Evolutionary conservation across 139 green algal species (phyloP).

Genomic region (Monoraphidium neglectum): DNA sequence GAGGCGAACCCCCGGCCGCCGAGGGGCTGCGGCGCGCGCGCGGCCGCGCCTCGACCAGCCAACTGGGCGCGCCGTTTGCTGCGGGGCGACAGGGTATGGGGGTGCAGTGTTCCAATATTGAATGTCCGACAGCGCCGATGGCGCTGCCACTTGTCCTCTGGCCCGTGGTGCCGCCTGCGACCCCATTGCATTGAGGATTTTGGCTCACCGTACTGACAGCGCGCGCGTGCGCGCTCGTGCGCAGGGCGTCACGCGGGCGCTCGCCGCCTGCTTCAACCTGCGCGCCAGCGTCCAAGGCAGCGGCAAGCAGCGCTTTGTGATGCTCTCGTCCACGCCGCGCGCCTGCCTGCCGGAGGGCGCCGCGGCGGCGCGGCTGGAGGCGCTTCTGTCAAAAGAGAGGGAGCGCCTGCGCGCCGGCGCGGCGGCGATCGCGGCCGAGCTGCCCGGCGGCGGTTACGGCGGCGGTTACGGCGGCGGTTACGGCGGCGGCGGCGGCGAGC

Average conservation of each 20-base stretch:
- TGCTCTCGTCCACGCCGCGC: slow-evolving; percentile 30
- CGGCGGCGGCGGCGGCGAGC: background rate
- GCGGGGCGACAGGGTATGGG: too few species aligned
- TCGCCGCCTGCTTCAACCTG: slow-evolving; percentile 9
- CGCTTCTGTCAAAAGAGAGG: slow-evolving; percentile 26
- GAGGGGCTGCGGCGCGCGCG: too few species aligned
- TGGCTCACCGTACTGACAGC: background rate
- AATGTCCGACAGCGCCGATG: too few species aligned
- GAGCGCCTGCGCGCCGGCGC: slow-evolving; percentile 24
- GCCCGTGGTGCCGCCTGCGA: too few species aligned
- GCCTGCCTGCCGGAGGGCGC: slow-evolving; percentile 3
- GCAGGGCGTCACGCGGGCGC: slow-evolving; percentile 9
- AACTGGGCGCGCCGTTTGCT: too few species aligned
- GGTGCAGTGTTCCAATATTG: too few species aligned
- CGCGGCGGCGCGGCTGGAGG: slow-evolving; percentile 5
- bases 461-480: slow-evolving; percentile 10
- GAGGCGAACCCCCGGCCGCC: too few species aligned
- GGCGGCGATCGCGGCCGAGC: background rate
- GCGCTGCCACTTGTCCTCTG: too few species aligned
- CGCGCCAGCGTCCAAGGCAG: slow-evolving; percentile 19
- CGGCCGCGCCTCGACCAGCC: too few species aligned
- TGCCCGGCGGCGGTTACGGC: slow-evolving; percentile 14
- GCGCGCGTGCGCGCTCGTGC: background rate
- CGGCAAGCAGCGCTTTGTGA: slow-evolving; percentile 31
- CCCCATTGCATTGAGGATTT: too few species aligned